Evolutionary conservation across 331 rosid genomes (phyloP), one percentile per base, ranked within the genome.

Genomic region (Cucumis variabilis): DNA sequence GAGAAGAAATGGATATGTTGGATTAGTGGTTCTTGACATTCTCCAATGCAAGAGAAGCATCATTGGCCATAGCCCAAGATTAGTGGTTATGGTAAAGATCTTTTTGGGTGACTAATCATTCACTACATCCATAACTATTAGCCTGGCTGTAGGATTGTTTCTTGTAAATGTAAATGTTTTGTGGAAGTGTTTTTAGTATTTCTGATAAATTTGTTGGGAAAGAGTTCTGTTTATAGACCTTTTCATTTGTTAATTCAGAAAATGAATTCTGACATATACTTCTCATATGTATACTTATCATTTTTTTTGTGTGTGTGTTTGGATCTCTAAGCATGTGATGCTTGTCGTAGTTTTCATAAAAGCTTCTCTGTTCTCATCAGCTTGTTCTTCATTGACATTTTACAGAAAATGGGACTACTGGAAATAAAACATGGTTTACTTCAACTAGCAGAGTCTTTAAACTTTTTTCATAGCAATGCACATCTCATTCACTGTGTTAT

Each of bases 341-440:
- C 60, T 13, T 65, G 86, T n/a, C n/a, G n/a, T 62, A 41, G 62
- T 25, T 83, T 83, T 30, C 41, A 8, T 41, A 65, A 44, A 83
- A 16, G 30, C 62, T 65, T 41, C 60, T 41, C 62, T 41, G 55
- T 37, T 63, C 72, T 83, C 75, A 83, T 83, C 60, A 14, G 55
- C 41, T 83, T 83, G 53, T 60, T 41, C 86, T 83, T 83, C 86
- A 65, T 55, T 17, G 25, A 48, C 55, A 72, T 88, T 87, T 90
- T 76, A 88, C 92, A 97, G 99, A 93, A 96, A 88, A 94, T 97
- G 99, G 93, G 98, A 53, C 73, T 97, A 77, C 93, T 97, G 92
- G 99, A 97, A 94, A 93, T 97, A 87, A 97, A 97, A 89, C 99
- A 97, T 89, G 99, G 99, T 83, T 94, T 97, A 91, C 98, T 97